Evolutionary conservation across 2,329 filamentous ascomycete species (phyloP), one percentile per base, ranked within the genome.

Genomic region (Mycogone perniciosa): DNA sequence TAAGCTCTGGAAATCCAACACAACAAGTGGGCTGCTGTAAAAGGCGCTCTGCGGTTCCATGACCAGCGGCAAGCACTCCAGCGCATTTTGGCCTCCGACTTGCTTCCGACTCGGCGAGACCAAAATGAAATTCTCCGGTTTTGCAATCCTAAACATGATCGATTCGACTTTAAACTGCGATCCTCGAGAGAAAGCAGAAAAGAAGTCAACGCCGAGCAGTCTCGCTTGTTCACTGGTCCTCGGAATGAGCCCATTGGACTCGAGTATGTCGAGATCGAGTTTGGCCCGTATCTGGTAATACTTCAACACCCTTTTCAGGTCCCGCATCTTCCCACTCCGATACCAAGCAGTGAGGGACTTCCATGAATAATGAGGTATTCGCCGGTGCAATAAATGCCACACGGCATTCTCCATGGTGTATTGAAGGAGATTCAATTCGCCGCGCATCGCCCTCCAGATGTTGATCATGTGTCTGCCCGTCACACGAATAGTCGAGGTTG

Each of bases 111-210:
- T 95, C 0, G 93, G 93, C 6, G 91, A 97, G 1, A 95, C 81
- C 1, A 99, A 76, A 6, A 97, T 75, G 60, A 93, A 95, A 60
- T 93, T 96, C 66, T 99, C 93, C 0, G 93, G 91, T 65, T 99
- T 99, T 40, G 93, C 92, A 59, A 99, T 96, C 40, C 93, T 84
- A 62, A 97, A 96, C 93, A 99, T 97, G 60, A 96, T 84, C 1
- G 92, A 96, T 69, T 99, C 93, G 38, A 99, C 93, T 67, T 99
- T 99, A 78, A 95, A 97, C 64, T 99, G 93, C 0, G 91, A 97
- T 11, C 93, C 93, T 49, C 93, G 81, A 5, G 88, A 92, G 62
- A 96, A 93, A 49, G 99, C 93, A 0, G 91, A 95, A 66, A 92
- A 96, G 71, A 99, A 99, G 68, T 99, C 93, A 1, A 97, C 87